Conservation (phyloP, 202 grass and related monocot species). For the Setaria viridis region DNA sequence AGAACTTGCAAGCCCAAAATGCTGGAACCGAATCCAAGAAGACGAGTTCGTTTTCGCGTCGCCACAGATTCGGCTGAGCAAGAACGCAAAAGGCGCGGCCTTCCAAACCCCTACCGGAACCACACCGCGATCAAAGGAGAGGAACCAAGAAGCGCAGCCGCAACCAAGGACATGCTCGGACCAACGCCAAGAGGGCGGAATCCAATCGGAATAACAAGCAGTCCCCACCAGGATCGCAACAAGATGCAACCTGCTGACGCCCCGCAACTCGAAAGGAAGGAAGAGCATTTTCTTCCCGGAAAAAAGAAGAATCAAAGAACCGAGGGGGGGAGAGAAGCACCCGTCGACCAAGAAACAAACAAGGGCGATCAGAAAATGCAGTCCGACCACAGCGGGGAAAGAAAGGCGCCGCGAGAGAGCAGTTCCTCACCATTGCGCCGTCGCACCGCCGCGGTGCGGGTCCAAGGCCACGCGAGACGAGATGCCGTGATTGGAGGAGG, state of each 20-base stretch:
- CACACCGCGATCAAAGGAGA: not conserved
- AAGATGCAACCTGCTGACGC: not conserved
- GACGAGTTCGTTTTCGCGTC: not conserved
- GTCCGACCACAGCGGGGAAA: not conserved
- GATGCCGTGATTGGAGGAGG: too few relatives aligned
- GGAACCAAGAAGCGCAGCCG: not conserved
- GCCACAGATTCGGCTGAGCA: not conserved
- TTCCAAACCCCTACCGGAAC: not conserved
- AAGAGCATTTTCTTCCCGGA: too few relatives aligned
- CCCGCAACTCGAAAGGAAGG: not conserved
- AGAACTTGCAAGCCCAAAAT: not conserved
- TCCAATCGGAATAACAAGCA: not conserved
- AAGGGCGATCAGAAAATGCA: conserved; percentile 18
- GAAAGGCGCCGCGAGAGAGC: too few relatives aligned
- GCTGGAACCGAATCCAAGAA: not conserved
- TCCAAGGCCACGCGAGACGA: not conserved
- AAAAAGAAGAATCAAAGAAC: not conserved
- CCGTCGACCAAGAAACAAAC: not conserved
- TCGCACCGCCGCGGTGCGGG: not conserved
- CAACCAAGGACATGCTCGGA: not conserved
- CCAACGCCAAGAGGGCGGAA: conserved; percentile 34
- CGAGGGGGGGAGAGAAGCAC: not conserved
- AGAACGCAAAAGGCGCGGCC: not conserved
- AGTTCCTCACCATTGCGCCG: conserved; percentile 39
- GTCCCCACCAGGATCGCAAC: conserved; percentile 18